Evolutionary conservation across 331 rosid species (phyloP).

Genomic region (Quercus lobata): DNA sequence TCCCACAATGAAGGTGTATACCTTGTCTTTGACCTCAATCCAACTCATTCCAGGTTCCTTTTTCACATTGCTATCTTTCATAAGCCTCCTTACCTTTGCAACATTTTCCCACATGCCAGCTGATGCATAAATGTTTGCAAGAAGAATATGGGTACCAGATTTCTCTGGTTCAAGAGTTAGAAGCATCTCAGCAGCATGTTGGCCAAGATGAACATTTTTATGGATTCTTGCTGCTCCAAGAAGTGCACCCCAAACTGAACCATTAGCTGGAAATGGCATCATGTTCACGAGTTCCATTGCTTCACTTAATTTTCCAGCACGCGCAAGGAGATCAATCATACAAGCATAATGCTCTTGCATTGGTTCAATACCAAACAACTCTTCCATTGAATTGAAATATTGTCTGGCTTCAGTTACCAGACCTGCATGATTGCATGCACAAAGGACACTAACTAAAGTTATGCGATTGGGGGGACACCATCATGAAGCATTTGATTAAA

Average conservation of each 20-base stretch:
- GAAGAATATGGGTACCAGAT: conserved; percentile 81
- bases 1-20: conserved; percentile 71
- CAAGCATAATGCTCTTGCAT: conserved; percentile 88
- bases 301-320: conserved; percentile 79
- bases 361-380: conserved; percentile 60
- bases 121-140: conserved; percentile 86
- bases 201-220: conserved; percentile 65
- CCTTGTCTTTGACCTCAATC: conserved; percentile 73
- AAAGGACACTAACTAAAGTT: conserved; percentile 81
- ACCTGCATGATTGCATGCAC: conserved; percentile 94
- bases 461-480: conserved; percentile 69
- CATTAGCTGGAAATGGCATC: conserved; percentile 72
- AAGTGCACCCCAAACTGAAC: conserved; percentile 88
- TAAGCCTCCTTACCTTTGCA: conserved; percentile 61
- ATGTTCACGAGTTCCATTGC: conserved; percentile 66
- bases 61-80: conserved; percentile 72
- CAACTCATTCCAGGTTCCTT: conserved; percentile 95
- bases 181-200: conserved; percentile 77
- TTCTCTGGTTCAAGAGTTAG: conserved; percentile 71
- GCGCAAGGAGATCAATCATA: conserved; percentile 87
- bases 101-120: conserved; percentile 78
- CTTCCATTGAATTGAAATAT: conserved; percentile 72
- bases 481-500: conserved; percentile 67
- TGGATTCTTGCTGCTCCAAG: conserved; percentile 95
- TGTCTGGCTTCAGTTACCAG: conserved; percentile 67